Conservation (phyloP, 495 filamentous ascomycete species). For the Zalerion maritima region DNA sequence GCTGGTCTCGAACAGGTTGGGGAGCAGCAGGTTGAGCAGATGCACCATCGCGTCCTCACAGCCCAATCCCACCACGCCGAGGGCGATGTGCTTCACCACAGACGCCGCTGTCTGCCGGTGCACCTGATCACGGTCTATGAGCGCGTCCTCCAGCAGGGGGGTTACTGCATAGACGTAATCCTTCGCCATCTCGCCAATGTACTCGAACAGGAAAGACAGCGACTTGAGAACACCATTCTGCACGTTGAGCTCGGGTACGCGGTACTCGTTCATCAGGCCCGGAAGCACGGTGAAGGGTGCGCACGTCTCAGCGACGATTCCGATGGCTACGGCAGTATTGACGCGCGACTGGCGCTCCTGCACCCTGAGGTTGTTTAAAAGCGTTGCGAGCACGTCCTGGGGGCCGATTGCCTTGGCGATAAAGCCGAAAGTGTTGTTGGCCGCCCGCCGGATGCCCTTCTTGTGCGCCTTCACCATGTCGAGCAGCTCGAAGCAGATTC, state of each 20-base stretch:
- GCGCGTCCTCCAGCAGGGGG: conserved; percentile 90
- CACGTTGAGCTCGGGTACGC: conserved; percentile 94
- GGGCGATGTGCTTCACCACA: conserved; percentile 93
- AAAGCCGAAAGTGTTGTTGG: conserved; percentile 99
- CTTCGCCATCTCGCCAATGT: conserved; percentile 99
- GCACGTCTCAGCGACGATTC: conserved; percentile 99
- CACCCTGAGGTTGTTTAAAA: conserved; percentile 92
- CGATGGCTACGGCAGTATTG: conserved; percentile 96
- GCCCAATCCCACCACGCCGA: conserved; percentile 91
- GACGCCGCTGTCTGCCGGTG: conserved; percentile 93
- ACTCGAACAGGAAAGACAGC: conserved; percentile 94
- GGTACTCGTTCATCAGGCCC: conserved; percentile 98
- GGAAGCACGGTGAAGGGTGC: conserved; percentile 98
- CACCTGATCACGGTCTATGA: conserved; percentile 96
- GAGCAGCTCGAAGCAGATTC: conserved; percentile 96
- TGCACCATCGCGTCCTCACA: conserved; percentile 98
- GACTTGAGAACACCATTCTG: conserved; percentile 98
- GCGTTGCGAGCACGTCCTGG: conserved; percentile 87
- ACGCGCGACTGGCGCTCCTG: conserved; percentile 97
- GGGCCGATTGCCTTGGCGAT: conserved; percentile 99
- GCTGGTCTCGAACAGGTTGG: conserved; percentile 95
- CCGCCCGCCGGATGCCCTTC: conserved; percentile 94
- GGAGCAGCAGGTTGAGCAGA: conserved; percentile 87
- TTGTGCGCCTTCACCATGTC: conserved; percentile 99
- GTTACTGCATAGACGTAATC: conserved; percentile 98